Evolutionary conservation across 2,329 filamentous ascomycete genomes (phyloP).

Genomic region (Microdochium paspali): DNA sequence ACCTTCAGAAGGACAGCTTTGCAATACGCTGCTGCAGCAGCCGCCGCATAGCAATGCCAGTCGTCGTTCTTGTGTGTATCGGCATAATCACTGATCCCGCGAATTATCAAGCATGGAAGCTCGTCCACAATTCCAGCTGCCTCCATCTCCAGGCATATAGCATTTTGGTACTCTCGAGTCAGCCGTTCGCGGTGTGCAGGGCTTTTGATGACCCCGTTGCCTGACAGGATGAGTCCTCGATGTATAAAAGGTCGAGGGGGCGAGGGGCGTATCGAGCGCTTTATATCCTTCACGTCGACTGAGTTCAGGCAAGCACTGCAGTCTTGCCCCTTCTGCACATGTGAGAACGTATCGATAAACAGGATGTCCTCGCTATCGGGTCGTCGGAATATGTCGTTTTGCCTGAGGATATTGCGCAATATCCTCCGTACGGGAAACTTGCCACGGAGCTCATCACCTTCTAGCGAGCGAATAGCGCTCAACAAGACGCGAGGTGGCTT

Average conservation of each 20-base stretch:
- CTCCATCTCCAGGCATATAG: not conserved
- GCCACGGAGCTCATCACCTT: not conserved
- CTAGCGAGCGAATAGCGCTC: constrained; percentile 2
- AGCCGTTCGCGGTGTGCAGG: not conserved
- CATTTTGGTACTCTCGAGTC: not conserved
- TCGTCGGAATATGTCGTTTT: not conserved
- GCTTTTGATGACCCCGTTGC: not conserved
- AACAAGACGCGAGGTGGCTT: constrained; percentile 3
- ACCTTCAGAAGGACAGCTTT: not conserved
- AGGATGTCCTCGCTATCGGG: not conserved
- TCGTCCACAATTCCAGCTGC: not conserved
- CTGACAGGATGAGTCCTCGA: not conserved
- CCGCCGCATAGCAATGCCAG: not conserved
- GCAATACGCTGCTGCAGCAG: not conserved
- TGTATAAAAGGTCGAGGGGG: not conserved
- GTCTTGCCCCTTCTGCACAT: not conserved
- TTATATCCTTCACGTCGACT: not conserved
- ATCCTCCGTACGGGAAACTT: not conserved
- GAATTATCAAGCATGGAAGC: not conserved
- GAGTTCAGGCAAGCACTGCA: not conserved
- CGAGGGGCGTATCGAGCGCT: not conserved
- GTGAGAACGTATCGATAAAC: not conserved
- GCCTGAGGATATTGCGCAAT: not conserved
- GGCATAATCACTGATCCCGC: not conserved
- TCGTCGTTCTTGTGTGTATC: not conserved